These are phyloP conservation scores for Colletotrichum musicola DNA, from an alignment of 2,329 filamentous ascomycete genomes.

Conservation along the genomic window DNA sequence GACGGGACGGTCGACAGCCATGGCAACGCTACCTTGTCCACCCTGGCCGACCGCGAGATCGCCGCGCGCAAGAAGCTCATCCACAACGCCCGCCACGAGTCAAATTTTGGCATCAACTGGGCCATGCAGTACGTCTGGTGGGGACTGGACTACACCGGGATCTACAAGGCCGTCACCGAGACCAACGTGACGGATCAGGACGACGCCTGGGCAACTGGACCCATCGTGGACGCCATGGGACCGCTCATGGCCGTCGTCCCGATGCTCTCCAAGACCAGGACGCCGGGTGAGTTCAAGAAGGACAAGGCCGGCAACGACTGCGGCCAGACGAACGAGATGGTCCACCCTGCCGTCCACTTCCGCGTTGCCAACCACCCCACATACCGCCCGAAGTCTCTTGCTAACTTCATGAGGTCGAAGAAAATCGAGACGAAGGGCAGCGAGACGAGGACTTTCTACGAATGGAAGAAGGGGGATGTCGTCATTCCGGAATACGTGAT, in stretches of 20 bases:
- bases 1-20: neutral
- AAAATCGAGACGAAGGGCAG: neutral
- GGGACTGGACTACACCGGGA: neutral
- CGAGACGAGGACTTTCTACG: neutral
- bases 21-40: neutral
- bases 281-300: slow-evolving; percentile 29
- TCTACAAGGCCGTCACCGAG: neutral
- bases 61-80: slow-evolving; percentile 1
- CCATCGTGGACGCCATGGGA: slow-evolving; percentile 4
- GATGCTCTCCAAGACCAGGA: slow-evolving; percentile 18
- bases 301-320: neutral
- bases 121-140: neutral
- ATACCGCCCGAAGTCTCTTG: neutral
- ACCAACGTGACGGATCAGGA: neutral
- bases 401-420: neutral
- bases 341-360: slow-evolving; percentile 32
- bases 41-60: slow-evolving; percentile 10
- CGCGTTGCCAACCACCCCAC: neutral
- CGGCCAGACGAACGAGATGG: slow-evolving; percentile 18
- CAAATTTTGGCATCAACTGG: neutral
- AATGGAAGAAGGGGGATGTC: slow-evolving; percentile 20
- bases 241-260: slow-evolving; percentile 15
- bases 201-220: slow-evolving; percentile 30
- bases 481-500: slow-evolving; percentile 32
- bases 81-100: neutral